phyloP scores from a whole-genome alignment of 2,329 filamentous ascomycete species.

The Penicillium expansum region DNA sequence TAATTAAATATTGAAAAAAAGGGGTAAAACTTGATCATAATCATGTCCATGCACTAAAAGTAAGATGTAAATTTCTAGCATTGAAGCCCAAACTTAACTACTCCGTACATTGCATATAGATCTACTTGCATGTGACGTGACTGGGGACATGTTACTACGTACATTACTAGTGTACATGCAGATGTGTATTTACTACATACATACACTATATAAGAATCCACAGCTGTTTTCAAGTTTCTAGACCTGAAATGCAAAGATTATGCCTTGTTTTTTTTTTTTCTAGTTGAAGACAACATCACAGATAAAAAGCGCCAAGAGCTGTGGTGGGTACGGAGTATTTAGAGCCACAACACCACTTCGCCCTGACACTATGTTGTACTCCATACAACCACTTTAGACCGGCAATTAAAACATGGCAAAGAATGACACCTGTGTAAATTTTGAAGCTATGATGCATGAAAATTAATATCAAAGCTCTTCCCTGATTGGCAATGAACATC shows the following conservation, averaged over 20 bases:
- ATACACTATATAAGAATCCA: not conserved
- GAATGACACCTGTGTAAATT: not conserved
- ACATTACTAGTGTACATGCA: too few relatives aligned
- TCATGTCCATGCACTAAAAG: not conserved
- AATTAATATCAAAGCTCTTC: not conserved
- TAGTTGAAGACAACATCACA: not conserved
- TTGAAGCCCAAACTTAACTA: not conserved
- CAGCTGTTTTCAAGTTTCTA: not conserved
- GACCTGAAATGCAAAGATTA: not conserved
- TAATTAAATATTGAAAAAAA: not conserved
- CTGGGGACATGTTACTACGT: not conserved
- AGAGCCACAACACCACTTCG: not conserved
- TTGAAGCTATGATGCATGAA: not conserved
- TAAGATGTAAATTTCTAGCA: not conserved
- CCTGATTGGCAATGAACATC: not conserved
- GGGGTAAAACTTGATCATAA: not conserved
- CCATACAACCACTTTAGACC: too few relatives aligned
- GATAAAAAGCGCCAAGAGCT: not conserved
- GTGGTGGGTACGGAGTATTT: not conserved
- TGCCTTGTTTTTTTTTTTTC: not conserved
- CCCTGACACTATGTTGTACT: too few relatives aligned
- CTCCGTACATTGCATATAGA: not conserved
- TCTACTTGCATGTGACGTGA: not conserved
- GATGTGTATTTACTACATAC: too few relatives aligned
- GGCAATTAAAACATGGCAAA: not conserved